Base-by-base conservation (phyloP, 2,329 filamentous ascomycete genomes). In the Monosporascus sp. region DNA sequence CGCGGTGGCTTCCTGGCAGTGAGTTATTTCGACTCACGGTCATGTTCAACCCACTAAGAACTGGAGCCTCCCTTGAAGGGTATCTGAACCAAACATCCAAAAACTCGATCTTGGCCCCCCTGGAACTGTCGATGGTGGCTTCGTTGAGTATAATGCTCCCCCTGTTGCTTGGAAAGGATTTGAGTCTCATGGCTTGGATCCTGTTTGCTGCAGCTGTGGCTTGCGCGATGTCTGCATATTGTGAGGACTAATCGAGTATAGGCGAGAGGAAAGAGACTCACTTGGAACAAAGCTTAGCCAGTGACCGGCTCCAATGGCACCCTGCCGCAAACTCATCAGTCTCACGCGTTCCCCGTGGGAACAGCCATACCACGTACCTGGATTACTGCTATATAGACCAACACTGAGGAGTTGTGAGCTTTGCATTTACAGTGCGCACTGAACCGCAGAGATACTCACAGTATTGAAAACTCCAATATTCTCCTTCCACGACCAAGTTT, bases 271-370 rank as follows among this genome's bases (percentile, higher is more conserved):
- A 6, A 17, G 37, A 1, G 37, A 54, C 63, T 55, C 58, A 66
- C 65, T 88, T 7, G 84, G 82, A 0, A 81, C 81, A 57, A 88
- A 86, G 34, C 81, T 82, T 50, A 90, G 80, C 62, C 84, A 83
- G 58, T 86, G 81, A 0, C 85, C 86, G 0, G 85, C 84, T 0
- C 78, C 76, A 65, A 90, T 85, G 4, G 83, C 83, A 4, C 85
- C 65, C 65, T 67, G 25, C 6, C 38, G 37, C 15, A 27, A 20
- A 31, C 36, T n/a, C 5, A 44, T 61, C 31, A 57, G 48, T 48
- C 15, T 25, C 39, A 17, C 18, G n/a, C 27, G 2, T 6, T 11
- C 15, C 49, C 9, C 3, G 17, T 15, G 17, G 34, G n/a, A 15
- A 8, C 3, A 2, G 5, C 27, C 25, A 38, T 22, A 44, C 50